Base-by-base conservation (phyloP, 139 green algal species). In the Zygnema cylindricum region DNA sequence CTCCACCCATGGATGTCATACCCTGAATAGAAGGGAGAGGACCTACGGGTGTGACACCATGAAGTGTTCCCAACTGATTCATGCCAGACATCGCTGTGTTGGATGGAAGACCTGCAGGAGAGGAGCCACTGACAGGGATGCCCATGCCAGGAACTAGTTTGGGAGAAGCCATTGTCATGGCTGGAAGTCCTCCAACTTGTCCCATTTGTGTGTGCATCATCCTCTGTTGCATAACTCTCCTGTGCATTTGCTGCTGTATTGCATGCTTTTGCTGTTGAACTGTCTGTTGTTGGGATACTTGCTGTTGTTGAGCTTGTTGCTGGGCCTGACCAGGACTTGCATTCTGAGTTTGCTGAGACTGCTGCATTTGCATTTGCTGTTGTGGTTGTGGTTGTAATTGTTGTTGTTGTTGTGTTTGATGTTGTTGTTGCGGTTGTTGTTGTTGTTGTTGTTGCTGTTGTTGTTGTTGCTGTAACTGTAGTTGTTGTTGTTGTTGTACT, bases 391-490 rank as follows among this genome's bases (percentile, higher is more conserved):
- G 71, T 16, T 79, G 71, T 16, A n/a, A 30, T 16, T 79, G 71
- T 16, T 79, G 71, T 42, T 79, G 71, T 16, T 79, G 71, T 16
- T 79, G 71, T 16, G 42, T 7, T 11, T 79, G 71, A 7, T 79
- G 71, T 16, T 79, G 71, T 16, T 79, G 71, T 79, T 79, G 71
- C 38, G 42, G 79, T 33, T 81, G 0, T 30, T 82, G 79, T 81
- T 86, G 78, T 30, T 86, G 78, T 84, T 84, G 77, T 49, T 85
- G 78, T 11, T 86, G 78, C 40, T 86, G 3, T n/a, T 79, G 40
- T 1, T 86, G 78, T 16, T 86, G 1, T 30, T 86, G 79, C 41
- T 86, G 40, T n/a, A 78, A 42, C 36, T 81, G 79, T n/a, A 77
- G 32, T 55, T 71, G 42, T 30, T 86, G 79, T 79, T 86, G 79